phyloP scores from a whole-genome alignment of 2,329 filamentous ascomycete species.

The Diaporthe destruens region DNA sequence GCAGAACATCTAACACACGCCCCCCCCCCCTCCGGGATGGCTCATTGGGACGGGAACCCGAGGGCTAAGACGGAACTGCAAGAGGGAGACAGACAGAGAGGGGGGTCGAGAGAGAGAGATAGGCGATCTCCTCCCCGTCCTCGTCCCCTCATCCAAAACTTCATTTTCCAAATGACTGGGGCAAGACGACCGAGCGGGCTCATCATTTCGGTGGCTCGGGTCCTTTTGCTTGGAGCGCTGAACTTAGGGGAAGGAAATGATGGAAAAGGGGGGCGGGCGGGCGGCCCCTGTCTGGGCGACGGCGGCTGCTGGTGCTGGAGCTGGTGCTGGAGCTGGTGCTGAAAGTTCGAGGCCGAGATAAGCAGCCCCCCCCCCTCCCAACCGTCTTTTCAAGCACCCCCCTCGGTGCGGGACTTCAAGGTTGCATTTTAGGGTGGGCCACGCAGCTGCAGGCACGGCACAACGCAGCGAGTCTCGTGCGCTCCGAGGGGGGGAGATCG shows the following conservation, averaged over 20 bases:
- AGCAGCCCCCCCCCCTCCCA: conserved; percentile 2
- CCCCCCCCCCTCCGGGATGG: not conserved
- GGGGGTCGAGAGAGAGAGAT: not conserved
- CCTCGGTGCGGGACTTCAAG: conserved; percentile 16
- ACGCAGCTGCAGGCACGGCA: conserved; percentile 30
- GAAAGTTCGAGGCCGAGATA: conserved; percentile 22
- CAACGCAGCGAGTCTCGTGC: conserved; percentile 27
- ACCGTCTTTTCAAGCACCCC: conserved; percentile 8
- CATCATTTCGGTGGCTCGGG: conserved; percentile 11
- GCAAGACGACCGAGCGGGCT: conserved; percentile 1
- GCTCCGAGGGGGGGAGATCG: conserved; percentile 13
- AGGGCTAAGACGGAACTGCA: not conserved
- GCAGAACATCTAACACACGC: not conserved
- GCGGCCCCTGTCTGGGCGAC: not conserved
- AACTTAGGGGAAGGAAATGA: not conserved
- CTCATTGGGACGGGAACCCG: conserved; percentile 17
- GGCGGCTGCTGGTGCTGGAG: not conserved
- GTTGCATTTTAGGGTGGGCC: conserved; percentile 25
- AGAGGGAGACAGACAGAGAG: too few relatives aligned
- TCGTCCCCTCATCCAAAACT: conserved; percentile 8
- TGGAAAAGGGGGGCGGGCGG: not conserved
- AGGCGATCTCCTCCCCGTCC: not conserved
- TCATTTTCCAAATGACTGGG: conserved; percentile 9
- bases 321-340: not conserved
- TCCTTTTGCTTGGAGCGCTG: conserved; percentile 16